Evolutionary conservation across 2,329 filamentous ascomycete genomes (phyloP), one percentile per base, ranked within the genome.

Genomic region (Shiraia bambusicola): DNA sequence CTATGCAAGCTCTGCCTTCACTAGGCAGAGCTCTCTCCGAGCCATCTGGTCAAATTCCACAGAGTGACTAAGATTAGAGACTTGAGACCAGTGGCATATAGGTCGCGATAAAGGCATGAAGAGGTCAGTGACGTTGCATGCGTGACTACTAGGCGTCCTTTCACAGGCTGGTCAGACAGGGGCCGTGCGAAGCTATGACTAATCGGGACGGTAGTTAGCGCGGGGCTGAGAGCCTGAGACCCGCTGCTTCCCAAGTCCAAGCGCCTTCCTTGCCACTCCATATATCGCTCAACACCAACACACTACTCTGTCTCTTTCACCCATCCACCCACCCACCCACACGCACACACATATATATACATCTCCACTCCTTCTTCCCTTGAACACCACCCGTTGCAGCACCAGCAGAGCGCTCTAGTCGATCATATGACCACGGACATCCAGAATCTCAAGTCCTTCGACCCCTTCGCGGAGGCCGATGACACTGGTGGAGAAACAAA

Each of bases 391-490:
- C 29, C 37, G 28, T 30, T 34, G 28, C 38, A 49, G 42, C 47
- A 47, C 46, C 54, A 55, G 54, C 58, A 60, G 52, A 55, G 53
- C 54, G 52, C 50, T 45, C 50, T 58, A 57, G 52, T 56, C 59
- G 61, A 58, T 59, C 58, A 57, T 56, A 64, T 65, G 59, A 59
- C 70, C 58, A 64, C 61, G 51, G 58, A 61, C 51, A 63, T 63
- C 50, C 61, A 61, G 49, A 96, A 62, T 53, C 57, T 62, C 49
- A 59, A 61, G 57, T 54, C 54, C 59, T 62, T 62, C 59, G 93
- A 98, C 86, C 93, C 93, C 87, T 98, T 98, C 89, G 93, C 93
- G 86, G 93, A 97, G 88, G 93, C 91, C 84, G 93, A 96, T 88
- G 92, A 96, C 86, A 91, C 95, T 76, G 90, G 87, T 75, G 91